phyloP scores from a whole-genome alignment of 2,329 filamentous ascomycete species.

The Parastagonospora avenae region DNA sequence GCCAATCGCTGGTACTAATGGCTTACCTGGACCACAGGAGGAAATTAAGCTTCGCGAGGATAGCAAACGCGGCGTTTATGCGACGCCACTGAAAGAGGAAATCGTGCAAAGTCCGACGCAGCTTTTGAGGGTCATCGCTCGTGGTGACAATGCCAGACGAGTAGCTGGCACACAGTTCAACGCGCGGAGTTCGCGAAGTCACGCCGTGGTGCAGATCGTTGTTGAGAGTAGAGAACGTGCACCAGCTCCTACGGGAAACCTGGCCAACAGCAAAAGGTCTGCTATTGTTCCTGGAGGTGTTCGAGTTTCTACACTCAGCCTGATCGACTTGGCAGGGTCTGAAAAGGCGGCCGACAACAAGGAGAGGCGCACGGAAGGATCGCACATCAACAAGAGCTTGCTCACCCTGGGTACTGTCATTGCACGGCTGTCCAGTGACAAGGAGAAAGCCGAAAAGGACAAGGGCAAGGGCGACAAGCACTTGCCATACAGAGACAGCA shows the following conservation, averaged over 20 bases:
- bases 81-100: slow-evolving; percentile 93
- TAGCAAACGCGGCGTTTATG: slow-evolving; percentile 94
- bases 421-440: slow-evolving; percentile 84
- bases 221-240: slow-evolving; percentile 93
- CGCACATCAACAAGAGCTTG: slow-evolving; percentile 98
- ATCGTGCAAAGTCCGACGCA: slow-evolving; percentile 98
- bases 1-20: slow-evolving; percentile 62
- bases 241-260: slow-evolving; percentile 54
- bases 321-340: slow-evolving; percentile 96
- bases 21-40: slow-evolving; percentile 65
- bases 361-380: slow-evolving; percentile 89
- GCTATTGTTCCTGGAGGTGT: slow-evolving; percentile 76
- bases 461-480: slow-evolving; percentile 91
- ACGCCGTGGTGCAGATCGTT: slow-evolving; percentile 97
- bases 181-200: slow-evolving; percentile 92
- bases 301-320: slow-evolving; percentile 88
- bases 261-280: slow-evolving; percentile 49
- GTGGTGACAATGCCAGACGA: slow-evolving; percentile 86
- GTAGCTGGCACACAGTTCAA: slow-evolving; percentile 98
- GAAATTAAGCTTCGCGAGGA: slow-evolving; percentile 98
- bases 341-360: slow-evolving; percentile 96
- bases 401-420: slow-evolving; percentile 96
- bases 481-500: slow-evolving; percentile 95
- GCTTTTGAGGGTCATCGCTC: slow-evolving; percentile 88
- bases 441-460: slow-evolving; percentile 75